These are phyloP conservation scores for Euptelea pleiosperma DNA, from an alignment of 164 flowering plant species.

Conservation along the genomic window DNA sequence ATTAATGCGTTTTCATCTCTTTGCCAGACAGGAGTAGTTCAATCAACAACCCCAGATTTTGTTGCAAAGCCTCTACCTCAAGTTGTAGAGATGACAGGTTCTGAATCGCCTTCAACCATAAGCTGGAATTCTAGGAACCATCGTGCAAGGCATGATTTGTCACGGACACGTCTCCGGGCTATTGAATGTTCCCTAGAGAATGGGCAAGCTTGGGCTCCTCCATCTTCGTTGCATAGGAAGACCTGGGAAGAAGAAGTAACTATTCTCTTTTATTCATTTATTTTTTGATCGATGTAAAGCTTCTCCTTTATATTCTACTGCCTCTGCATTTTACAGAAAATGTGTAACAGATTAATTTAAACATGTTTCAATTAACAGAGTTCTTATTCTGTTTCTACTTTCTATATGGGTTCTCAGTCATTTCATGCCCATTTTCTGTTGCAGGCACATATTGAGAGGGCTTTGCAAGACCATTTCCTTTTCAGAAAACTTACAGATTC, in stretches of 20 bases:
- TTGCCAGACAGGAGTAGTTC: constrained; percentile 38
- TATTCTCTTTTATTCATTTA: constrained; percentile 1
- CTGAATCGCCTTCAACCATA: constrained; percentile 75
- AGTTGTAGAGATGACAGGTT: constrained; percentile 67
- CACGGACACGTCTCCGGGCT: constrained; percentile 85
- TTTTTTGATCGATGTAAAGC: no score
- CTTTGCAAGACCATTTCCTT: constrained; percentile 89
- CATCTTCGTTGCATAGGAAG: constrained; percentile 80
- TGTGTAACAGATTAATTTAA: not conserved
- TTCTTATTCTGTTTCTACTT: no score
- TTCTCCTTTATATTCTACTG: no score
- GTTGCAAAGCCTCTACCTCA: constrained; percentile 52
- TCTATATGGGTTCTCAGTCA: constrained; percentile 1
- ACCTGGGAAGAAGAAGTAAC: constrained; percentile 99
- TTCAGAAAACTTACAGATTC: constrained; percentile 92
- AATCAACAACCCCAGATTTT: constrained; percentile 33
- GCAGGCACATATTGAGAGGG: constrained; percentile 90
- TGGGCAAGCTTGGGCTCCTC: constrained; percentile 85
- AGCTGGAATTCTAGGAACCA: constrained; percentile 67
- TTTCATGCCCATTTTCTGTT: not conserved
- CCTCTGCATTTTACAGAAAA: no score
- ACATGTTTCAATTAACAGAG: not conserved
- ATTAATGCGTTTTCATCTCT: constrained; percentile 15
- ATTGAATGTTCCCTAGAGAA: constrained; percentile 88
- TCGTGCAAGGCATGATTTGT: constrained; percentile 80